These are phyloP conservation scores for Neurospora tetrasperma DNA, from an alignment of 495 filamentous ascomycete genomes.

Conservation along the genomic window DNA sequence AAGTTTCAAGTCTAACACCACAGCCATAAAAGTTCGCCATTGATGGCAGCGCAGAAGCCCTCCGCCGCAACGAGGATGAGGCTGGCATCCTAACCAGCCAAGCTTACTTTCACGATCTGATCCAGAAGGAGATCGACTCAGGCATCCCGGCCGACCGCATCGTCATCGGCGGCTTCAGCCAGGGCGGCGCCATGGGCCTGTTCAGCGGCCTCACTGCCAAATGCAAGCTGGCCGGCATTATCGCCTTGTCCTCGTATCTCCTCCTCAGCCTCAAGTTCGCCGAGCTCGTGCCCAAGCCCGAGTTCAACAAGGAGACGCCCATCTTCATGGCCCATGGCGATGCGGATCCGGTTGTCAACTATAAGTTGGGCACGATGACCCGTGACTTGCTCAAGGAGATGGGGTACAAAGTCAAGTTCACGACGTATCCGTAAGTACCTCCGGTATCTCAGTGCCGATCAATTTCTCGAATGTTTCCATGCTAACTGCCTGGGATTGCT, in stretches of 20 bases:
- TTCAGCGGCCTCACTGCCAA: slow-evolving; percentile 60
- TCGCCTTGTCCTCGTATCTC: slow-evolving; percentile 77
- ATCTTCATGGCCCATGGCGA: slow-evolving; percentile 85
- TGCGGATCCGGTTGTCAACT: slow-evolving; percentile 58
- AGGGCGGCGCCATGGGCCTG: slow-evolving; percentile 45
- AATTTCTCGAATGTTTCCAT: not conserved
- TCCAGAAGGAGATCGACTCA: slow-evolving; percentile 70
- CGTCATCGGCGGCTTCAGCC: slow-evolving; percentile 61
- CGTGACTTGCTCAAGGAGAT: slow-evolving; percentile 49
- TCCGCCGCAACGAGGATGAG: slow-evolving; percentile 57
- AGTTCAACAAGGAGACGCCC: slow-evolving; percentile 66
- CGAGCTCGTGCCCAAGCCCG: slow-evolving; percentile 51
- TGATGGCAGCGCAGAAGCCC: slow-evolving; percentile 34
- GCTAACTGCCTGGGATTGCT: slow-evolving; percentile 6
- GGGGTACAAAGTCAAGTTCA: slow-evolving; percentile 64
- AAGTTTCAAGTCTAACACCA: not conserved
- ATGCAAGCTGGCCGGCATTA: slow-evolving; percentile 74
- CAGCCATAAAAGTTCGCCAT: slow-evolving; percentile 16
- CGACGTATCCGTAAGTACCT: slow-evolving; percentile 56
- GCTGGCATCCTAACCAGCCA: slow-evolving; percentile 62
- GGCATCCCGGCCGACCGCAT: slow-evolving; percentile 78
- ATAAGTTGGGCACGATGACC: slow-evolving; percentile 56
- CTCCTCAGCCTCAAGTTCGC: slow-evolving; percentile 62
- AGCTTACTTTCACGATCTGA: slow-evolving; percentile 67
- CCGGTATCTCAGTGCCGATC: not conserved